Percentiles rank a stretch among this genome's conserved stretches.
Conservation (phyloP, 108 stramenopile species). For the Halocafeteria seosinensis region DNA sequence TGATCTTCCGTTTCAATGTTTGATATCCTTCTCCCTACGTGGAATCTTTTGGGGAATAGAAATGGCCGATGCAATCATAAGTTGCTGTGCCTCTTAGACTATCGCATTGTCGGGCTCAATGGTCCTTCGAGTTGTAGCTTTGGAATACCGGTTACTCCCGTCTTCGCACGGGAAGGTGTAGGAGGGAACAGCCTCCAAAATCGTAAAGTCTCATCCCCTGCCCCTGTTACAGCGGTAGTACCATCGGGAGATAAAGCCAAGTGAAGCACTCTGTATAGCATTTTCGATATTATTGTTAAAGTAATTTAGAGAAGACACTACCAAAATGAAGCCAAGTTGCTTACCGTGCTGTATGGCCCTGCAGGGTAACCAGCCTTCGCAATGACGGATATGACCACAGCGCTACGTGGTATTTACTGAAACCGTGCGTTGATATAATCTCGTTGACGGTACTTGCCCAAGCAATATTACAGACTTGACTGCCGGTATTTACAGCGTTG, state of each 20-base stretch:
- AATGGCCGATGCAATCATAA: too few species aligned
- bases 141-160: too few species aligned
- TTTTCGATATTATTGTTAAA: too few species aligned
- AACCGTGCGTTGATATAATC: slow-evolving; percentile 94
- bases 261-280: slow-evolving; percentile 92
- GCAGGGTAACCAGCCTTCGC: slow-evolving; percentile 81
- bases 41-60: too few species aligned
- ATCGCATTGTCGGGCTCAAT: too few species aligned
- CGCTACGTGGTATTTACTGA: slow-evolving; percentile 59
- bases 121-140: too few species aligned
- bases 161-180: slow-evolving; percentile 15
- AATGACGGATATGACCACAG: slow-evolving; percentile 70
- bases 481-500: slow-evolving; percentile 80
- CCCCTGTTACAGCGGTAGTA: slow-evolving; percentile 88
- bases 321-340: too few species aligned
- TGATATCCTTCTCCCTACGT: too few species aligned
- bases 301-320: not conserved
- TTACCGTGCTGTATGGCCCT: slow-evolving; percentile 82
- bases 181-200: slow-evolving; percentile 98
- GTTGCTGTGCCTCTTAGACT: too few species aligned
- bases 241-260: slow-evolving; percentile 87
- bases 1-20: slow-evolving; percentile 75
- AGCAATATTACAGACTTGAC: slow-evolving; percentile 88
- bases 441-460: slow-evolving; percentile 90
- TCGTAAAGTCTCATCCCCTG: slow-evolving; percentile 91